Conservation (phyloP, 306 rosid genomes). For the Echinosophora koreensis region DNA sequence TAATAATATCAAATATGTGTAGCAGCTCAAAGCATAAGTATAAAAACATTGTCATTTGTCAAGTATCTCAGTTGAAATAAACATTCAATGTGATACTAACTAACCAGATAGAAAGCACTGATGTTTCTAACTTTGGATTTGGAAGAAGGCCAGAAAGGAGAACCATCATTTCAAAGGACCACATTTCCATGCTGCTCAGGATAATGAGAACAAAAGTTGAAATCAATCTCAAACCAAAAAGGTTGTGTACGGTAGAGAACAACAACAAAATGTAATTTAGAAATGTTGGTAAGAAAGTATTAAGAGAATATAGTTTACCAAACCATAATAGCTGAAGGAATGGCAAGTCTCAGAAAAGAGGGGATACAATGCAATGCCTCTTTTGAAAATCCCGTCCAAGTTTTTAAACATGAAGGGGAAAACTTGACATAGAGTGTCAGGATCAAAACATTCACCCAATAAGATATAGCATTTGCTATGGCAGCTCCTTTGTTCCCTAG, state of each 20-base stretch:
- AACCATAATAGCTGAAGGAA: constrained; percentile 83
- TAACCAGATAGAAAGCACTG: constrained; percentile 75
- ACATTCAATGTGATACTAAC: constrained; percentile 9
- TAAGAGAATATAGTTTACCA: constrained; percentile 59
- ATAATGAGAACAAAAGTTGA: not conserved
- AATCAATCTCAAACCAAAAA: not conserved
- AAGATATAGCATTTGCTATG: constrained; percentile 64
- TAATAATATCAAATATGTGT: not conserved
- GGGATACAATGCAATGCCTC: constrained; percentile 60
- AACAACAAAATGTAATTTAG: no score
- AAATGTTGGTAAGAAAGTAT: not conserved
- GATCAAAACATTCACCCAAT: constrained; percentile 67
- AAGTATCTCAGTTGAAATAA: not conserved
- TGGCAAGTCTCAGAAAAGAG: constrained; percentile 63
- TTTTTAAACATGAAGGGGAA: constrained; percentile 62
- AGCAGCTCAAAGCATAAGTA: constrained; percentile 11
- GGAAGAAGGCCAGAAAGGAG: constrained; percentile 76
- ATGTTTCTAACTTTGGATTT: constrained; percentile 67
- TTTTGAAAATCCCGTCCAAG: constrained; percentile 71
- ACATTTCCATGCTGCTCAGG: constrained; percentile 65
- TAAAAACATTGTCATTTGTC: not conserved
- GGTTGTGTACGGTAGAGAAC: not conserved
- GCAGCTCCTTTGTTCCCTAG: constrained; percentile 72
- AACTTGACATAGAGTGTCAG: constrained; percentile 63
- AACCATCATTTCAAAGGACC: constrained; percentile 77